phyloP scores from a whole-genome alignment of 345 rosid species.

The Trapa bicornis region DNA sequence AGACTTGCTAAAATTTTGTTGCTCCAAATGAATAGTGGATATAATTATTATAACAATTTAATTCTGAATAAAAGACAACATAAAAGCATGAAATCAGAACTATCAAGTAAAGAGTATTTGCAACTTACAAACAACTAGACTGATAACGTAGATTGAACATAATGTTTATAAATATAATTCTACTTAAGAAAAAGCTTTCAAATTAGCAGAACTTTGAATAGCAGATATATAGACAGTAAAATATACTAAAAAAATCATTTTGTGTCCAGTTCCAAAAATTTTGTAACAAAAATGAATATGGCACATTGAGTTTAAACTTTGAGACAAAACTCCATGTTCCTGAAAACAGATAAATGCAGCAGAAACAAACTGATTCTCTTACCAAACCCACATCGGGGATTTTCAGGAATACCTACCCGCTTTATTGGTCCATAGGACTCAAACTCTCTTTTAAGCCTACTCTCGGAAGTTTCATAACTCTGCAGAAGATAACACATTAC shows the following conservation, averaged over 20 bases:
- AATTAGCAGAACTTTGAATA: not conserved
- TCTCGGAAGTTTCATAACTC: slow-evolving; percentile 95
- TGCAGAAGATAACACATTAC: slow-evolving; percentile 26
- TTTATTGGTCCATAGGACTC: slow-evolving; percentile 98
- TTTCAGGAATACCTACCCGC: slow-evolving; percentile 84
- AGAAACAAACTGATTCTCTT: slow-evolving; percentile 39
- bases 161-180: not conserved
- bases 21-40: not conserved
- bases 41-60: not conserved
- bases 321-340: not conserved
- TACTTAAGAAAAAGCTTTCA: not conserved
- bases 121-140: not conserved
- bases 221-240: not conserved
- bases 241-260: not conserved
- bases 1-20: not conserved
- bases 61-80: no score
- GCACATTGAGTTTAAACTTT: not conserved
- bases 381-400: slow-evolving; percentile 57
- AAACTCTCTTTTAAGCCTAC: slow-evolving; percentile 98
- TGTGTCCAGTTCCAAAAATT: not conserved
- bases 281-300: not conserved
- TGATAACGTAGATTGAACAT: not conserved
- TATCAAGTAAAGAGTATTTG: not conserved
- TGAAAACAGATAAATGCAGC: slow-evolving; percentile 8
- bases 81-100: not conserved